phyloP scores from a whole-genome alignment of 352 stramenopile species.

The Pythium dissotocum region DNA sequence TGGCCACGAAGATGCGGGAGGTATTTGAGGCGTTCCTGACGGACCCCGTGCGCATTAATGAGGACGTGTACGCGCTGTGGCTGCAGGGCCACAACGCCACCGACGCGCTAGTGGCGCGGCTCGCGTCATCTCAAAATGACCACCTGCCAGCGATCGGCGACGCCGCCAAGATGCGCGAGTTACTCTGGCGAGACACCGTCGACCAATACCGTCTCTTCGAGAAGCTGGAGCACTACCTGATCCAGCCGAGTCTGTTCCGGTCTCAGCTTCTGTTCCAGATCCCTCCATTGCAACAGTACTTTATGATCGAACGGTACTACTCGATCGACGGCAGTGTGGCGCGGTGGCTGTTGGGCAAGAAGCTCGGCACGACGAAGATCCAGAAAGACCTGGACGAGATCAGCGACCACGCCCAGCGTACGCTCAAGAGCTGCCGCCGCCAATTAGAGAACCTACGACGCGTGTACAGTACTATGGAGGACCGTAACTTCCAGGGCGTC shows the following conservation, averaged over 20 bases:
- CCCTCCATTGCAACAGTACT: constrained; percentile 69
- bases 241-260: constrained; percentile 75
- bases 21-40: constrained; percentile 84
- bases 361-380: constrained; percentile 69
- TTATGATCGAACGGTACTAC: constrained; percentile 86
- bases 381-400: constrained; percentile 89
- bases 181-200: constrained; percentile 78
- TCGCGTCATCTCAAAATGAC: constrained; percentile 43
- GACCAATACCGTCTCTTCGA: constrained; percentile 86
- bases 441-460: constrained; percentile 80
- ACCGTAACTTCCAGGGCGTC: constrained; percentile 78
- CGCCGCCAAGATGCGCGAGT: constrained; percentile 55
- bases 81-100: constrained; percentile 69
- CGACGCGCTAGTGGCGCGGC: constrained; percentile 50
- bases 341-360: constrained; percentile 77
- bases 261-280: constrained; percentile 86
- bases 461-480: constrained; percentile 73
- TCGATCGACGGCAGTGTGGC: constrained; percentile 65
- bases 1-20: constrained; percentile 56
- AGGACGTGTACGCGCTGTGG: constrained; percentile 79
- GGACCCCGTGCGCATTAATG: constrained; percentile 75
- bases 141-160: constrained; percentile 54
- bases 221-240: constrained; percentile 82
- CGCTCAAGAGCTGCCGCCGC: constrained; percentile 72
- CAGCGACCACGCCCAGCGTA: constrained; percentile 60